These are phyloP conservation scores for Taphrina confusa DNA, from an alignment of 1,139 yeast genomes.

Conservation along the genomic window DNA sequence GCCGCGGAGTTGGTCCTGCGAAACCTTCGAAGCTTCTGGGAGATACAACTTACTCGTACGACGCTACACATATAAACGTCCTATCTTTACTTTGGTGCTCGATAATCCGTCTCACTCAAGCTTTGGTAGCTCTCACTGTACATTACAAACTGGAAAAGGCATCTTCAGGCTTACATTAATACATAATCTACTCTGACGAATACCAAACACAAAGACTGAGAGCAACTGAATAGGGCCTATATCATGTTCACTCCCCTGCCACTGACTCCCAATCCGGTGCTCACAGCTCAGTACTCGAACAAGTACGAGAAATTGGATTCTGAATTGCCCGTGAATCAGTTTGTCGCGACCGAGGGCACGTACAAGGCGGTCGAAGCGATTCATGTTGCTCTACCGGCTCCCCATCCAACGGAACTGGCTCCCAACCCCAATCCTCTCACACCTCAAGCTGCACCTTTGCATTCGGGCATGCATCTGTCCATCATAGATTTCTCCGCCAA, in stretches of 20 bases:
- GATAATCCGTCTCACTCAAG: too few species aligned
- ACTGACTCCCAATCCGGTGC: conserved; percentile 12
- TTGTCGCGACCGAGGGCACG: conserved; percentile 32
- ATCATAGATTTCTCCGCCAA: neutral
- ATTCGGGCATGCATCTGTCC: conserved; percentile 23
- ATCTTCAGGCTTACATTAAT: too few species aligned
- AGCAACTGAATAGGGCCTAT: too few species aligned
- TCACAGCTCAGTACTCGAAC: conserved; percentile 19
- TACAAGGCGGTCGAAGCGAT: conserved; percentile 19
- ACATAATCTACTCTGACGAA: too few species aligned
- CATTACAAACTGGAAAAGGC: too few species aligned
- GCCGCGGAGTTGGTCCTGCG: neutral
- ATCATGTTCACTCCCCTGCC: conserved; percentile 33
- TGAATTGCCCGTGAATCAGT: conserved; percentile 7
- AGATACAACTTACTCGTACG: too few species aligned
- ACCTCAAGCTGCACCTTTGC: conserved; percentile 23
- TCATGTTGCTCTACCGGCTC: conserved; percentile 22
- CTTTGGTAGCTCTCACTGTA: too few species aligned
- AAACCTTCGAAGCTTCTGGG: neutral
- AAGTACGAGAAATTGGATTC: conserved; percentile 29
- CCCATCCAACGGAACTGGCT: conserved; percentile 26
- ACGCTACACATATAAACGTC: too few species aligned
- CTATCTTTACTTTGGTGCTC: too few species aligned
- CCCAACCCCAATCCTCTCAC: conserved; percentile 34
- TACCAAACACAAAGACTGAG: too few species aligned